Conservation (phyloP, 768 basidiomycete genomes). For the Boletus huronensis region DNA sequence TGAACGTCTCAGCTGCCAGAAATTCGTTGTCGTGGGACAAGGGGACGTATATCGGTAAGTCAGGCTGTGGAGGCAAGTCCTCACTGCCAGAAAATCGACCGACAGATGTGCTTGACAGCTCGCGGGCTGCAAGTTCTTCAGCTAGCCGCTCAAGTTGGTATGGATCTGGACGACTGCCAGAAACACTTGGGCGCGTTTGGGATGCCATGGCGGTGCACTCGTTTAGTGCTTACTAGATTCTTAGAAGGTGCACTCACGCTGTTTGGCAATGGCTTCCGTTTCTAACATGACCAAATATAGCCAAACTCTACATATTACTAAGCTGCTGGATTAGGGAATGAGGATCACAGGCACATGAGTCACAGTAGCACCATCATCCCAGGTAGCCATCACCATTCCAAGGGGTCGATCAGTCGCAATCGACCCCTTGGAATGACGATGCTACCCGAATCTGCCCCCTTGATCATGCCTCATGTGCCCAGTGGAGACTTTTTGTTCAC, state of each 20-base stretch:
- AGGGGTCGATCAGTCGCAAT: no score
- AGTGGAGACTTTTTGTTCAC: no score
- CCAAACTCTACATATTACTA: not conserved
- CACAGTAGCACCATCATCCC: no score
- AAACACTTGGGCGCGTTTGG: conserved; percentile 14
- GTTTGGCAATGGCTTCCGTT: conserved; percentile 25
- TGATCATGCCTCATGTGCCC: no score
- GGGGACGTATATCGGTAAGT: conserved; percentile 63
- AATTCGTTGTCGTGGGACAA: conserved; percentile 78
- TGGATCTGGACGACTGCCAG: conserved; percentile 41
- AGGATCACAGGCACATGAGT: no score
- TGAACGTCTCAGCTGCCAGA: conserved; percentile 64
- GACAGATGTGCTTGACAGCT: conserved; percentile 32
- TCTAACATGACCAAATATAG: conserved; percentile 24
- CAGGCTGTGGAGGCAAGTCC: conserved; percentile 28
- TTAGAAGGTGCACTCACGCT: not conserved
- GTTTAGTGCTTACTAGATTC: not conserved
- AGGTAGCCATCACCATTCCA: no score
- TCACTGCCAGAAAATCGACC: conserved; percentile 7
- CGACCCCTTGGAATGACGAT: no score
- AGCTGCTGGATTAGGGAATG: not conserved
- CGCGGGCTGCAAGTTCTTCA: conserved; percentile 62
- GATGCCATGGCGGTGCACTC: conserved; percentile 13
- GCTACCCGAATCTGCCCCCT: no score
- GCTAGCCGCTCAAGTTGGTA: conserved; percentile 70